Conservation (phyloP, 140 eudicot species). For the Flaveria floridana region DNA sequence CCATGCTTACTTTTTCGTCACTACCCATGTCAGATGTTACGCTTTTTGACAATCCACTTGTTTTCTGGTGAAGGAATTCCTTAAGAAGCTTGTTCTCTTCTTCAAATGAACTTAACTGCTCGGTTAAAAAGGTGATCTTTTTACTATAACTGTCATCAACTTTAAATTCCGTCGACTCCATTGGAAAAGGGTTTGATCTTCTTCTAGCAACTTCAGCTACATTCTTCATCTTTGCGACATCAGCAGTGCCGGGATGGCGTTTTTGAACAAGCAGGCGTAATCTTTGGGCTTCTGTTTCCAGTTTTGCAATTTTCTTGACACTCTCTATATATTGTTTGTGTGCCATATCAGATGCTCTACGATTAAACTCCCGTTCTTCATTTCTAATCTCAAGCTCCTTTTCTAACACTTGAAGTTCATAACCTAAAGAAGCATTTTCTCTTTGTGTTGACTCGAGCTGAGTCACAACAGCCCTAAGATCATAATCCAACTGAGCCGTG, state of each 20-base stretch:
- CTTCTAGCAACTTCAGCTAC: slow-evolving; percentile 59
- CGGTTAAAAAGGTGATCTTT: slow-evolving; percentile 49
- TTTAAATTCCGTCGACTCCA: slow-evolving; percentile 40
- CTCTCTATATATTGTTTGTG: slow-evolving; percentile 73
- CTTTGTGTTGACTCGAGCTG: slow-evolving; percentile 63
- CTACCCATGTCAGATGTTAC: slow-evolving; percentile 68
- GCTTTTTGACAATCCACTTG: slow-evolving; percentile 40
- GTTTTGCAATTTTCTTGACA: slow-evolving; percentile 69
- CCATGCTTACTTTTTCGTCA: slow-evolving; percentile 69
- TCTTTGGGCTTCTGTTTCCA: slow-evolving; percentile 82
- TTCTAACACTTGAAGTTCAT: slow-evolving; percentile 76
- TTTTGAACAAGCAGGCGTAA: slow-evolving; percentile 79
- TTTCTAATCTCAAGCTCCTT: slow-evolving; percentile 88
- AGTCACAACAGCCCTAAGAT: slow-evolving; percentile 43
- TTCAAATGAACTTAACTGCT: slow-evolving; percentile 54
- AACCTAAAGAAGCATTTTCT: slow-evolving; percentile 70
- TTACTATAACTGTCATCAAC: slow-evolving; percentile 45
- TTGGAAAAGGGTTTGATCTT: slow-evolving; percentile 48
- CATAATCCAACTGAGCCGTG: slow-evolving; percentile 48
- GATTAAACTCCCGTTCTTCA: slow-evolving; percentile 77
- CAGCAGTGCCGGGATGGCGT: slow-evolving; percentile 86
- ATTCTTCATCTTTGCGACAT: slow-evolving; percentile 66
- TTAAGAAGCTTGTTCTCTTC: slow-evolving; percentile 72
- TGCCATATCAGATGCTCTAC: slow-evolving; percentile 65
- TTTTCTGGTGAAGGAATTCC: slow-evolving; percentile 53